Evolutionary conservation across 1,284 basidiomycete species (phyloP).

Genomic region (Cryptococcus hybrid): DNA sequence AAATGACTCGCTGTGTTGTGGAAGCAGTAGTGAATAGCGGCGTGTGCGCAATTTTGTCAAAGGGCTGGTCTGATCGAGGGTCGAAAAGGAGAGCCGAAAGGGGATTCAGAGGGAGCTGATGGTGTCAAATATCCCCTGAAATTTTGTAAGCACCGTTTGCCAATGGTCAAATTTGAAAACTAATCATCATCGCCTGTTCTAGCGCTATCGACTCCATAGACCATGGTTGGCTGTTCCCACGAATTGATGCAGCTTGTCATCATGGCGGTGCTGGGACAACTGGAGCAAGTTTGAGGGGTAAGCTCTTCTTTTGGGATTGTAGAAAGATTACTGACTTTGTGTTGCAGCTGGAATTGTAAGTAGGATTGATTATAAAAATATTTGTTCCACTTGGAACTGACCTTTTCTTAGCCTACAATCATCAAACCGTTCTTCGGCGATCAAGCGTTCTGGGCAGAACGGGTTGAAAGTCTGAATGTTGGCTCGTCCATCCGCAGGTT

Average conservation of each 20-base stretch:
- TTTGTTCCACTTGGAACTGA: background rate
- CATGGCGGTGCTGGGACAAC: constrained; percentile 97
- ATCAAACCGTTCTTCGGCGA: constrained; percentile 98
- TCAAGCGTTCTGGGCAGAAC: constrained; percentile 95
- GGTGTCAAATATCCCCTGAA: constrained; percentile 62
- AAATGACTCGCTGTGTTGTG: constrained; percentile 85
- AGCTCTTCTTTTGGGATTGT: too few species aligned
- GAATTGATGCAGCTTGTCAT: constrained; percentile 93
- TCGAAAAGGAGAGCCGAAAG: constrained; percentile 57
- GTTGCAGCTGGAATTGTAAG: constrained; percentile 35
- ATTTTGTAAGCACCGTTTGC: constrained; percentile 56
- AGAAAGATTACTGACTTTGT: background rate
- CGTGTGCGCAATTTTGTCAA: constrained; percentile 88
- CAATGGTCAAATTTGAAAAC: background rate
- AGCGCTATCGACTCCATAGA: constrained; percentile 78
- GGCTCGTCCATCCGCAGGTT: constrained; percentile 82
- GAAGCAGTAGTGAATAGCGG: constrained; percentile 82
- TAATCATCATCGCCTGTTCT: background rate
- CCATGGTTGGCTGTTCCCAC: constrained; percentile 94
- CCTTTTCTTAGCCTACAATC: constrained; percentile 69
- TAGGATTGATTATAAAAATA: background rate
- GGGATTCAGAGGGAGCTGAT: constrained; percentile 33
- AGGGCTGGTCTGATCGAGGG: constrained; percentile 96
- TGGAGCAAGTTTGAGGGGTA: constrained; percentile 64
- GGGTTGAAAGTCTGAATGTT: constrained; percentile 88